These are phyloP conservation scores for Pilobolus umbonatus DNA, from an alignment of 192 early-diverging fungal genomes.

Conservation along the genomic window DNA sequence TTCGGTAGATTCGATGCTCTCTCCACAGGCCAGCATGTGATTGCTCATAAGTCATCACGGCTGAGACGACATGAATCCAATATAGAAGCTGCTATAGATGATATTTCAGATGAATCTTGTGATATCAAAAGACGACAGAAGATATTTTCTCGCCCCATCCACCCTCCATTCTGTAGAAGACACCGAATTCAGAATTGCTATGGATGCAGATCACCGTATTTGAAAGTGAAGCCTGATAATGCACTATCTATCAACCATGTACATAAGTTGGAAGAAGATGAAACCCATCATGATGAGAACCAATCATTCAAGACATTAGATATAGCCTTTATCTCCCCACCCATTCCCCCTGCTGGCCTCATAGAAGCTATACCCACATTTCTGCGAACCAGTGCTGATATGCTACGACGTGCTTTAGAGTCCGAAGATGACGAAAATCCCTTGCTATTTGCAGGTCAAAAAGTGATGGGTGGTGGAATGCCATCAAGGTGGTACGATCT, in stretches of 20 bases:
- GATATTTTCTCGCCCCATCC: conserved; percentile 31
- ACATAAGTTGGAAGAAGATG: conserved; percentile 3
- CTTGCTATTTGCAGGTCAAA: conserved; percentile 31
- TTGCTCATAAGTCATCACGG: conserved; percentile 23
- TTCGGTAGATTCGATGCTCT: conserved; percentile 55
- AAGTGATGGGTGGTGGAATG: conserved; percentile 39
- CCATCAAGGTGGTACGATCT: conserved; percentile 47
- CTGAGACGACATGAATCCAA: conserved; percentile 21
- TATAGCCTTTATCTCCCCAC: not conserved
- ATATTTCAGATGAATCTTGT: conserved; percentile 7
- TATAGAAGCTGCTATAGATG: not conserved
- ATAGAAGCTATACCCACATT: conserved; percentile 49
- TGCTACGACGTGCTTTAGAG: conserved; percentile 32
- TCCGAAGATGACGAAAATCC: conserved; percentile 17
- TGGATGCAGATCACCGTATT: conserved; percentile 19
- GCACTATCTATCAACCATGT: not conserved
- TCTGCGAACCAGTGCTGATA: conserved; percentile 43
- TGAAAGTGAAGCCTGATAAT: conserved; percentile 6
- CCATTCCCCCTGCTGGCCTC: conserved; percentile 35
- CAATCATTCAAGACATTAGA: not conserved
- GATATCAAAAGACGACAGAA: conserved; percentile 21
- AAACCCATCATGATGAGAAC: conserved; percentile 1
- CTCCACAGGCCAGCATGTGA: conserved; percentile 15
- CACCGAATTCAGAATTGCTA: conserved; percentile 41
- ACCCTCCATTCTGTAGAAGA: conserved; percentile 36